Evolutionary conservation across 495 filamentous ascomycete genomes (phyloP).

Genomic region (Neurospora sp.): DNA sequence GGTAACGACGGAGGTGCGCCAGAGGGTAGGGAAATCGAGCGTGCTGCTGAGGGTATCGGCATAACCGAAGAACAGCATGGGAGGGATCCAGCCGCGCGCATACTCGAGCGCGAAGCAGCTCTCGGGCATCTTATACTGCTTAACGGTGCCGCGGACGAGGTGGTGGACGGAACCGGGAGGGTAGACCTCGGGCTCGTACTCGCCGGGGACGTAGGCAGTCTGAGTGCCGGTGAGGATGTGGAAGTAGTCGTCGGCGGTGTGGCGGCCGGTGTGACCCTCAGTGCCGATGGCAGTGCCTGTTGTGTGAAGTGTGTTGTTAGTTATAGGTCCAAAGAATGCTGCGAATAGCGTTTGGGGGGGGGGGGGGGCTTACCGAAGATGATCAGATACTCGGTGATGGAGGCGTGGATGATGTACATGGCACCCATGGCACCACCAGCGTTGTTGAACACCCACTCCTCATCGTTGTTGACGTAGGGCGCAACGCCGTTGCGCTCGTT

Average conservation of each 20-base stretch:
- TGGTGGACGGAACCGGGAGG: conserved; percentile 68
- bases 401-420: conserved; percentile 80
- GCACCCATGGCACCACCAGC: conserved; percentile 79
- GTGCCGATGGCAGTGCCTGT: conserved; percentile 72
- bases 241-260: conserved; percentile 90
- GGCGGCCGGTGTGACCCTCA: conserved; percentile 76
- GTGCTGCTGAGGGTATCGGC: conserved; percentile 68
- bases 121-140: conserved; percentile 77
- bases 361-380: conserved; percentile 48
- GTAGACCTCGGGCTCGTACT: conserved; percentile 64
- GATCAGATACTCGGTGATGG: conserved; percentile 69
- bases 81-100: conserved; percentile 81
- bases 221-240: conserved; percentile 72
- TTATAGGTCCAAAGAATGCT: neutral
- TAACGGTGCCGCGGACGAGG: conserved; percentile 61
- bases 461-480: conserved; percentile 45
- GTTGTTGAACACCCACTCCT: conserved; percentile 69
- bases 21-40: conserved; percentile 68
- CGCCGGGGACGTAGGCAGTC: conserved; percentile 58
- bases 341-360: neutral
- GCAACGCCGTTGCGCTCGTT: conserved; percentile 27
- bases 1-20: conserved; percentile 62
- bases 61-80: conserved; percentile 80
- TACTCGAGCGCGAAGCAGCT: conserved; percentile 82
- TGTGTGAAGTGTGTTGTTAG: conserved; percentile 6